These are phyloP conservation scores for Conringia planisiliqua DNA, from an alignment of 345 rosid genomes.

Conservation along the genomic window DNA sequence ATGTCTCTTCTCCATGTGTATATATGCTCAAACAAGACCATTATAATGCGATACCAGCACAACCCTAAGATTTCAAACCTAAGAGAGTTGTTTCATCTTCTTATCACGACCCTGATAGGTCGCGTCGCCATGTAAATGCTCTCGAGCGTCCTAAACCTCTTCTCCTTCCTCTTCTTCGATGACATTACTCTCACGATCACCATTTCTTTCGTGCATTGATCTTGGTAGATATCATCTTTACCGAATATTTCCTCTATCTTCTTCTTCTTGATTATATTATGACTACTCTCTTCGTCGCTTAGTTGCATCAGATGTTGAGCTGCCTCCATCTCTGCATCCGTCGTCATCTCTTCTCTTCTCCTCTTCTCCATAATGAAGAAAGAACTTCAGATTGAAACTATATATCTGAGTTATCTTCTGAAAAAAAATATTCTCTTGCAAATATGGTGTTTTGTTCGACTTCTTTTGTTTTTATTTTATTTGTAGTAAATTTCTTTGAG, in stretches of 20 bases:
- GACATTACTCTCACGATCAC: constrained; percentile 17
- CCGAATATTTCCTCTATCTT: constrained; percentile 29
- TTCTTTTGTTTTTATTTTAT: not conserved
- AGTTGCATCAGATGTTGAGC: constrained; percentile 14
- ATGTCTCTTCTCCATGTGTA: constrained; percentile 19
- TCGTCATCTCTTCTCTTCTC: constrained; percentile 11
- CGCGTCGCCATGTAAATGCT: constrained; percentile 33
- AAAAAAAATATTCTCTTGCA: not conserved
- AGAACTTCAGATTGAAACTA: not conserved
- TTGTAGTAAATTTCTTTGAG: not conserved
- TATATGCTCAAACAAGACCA: constrained; percentile 8
- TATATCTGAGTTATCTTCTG: not conserved
- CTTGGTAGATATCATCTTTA: constrained; percentile 12
- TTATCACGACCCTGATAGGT: constrained; percentile 14
- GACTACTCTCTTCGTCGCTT: constrained; percentile 29
- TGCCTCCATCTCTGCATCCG: constrained; percentile 20
- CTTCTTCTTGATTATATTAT: constrained; percentile 11
- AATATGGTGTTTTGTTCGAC: not conserved
- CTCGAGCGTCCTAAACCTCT: constrained; percentile 19
- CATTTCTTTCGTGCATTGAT: constrained; percentile 14
- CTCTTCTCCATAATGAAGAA: constrained; percentile 15
- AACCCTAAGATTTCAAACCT: not conserved
- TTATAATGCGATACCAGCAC: not conserved
- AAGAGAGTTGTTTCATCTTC: constrained; percentile 12
- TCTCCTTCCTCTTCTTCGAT: constrained; percentile 22